Evolutionary conservation across 306 rosid species (phyloP).

Genomic region (Hippophae rhamnoides): DNA sequence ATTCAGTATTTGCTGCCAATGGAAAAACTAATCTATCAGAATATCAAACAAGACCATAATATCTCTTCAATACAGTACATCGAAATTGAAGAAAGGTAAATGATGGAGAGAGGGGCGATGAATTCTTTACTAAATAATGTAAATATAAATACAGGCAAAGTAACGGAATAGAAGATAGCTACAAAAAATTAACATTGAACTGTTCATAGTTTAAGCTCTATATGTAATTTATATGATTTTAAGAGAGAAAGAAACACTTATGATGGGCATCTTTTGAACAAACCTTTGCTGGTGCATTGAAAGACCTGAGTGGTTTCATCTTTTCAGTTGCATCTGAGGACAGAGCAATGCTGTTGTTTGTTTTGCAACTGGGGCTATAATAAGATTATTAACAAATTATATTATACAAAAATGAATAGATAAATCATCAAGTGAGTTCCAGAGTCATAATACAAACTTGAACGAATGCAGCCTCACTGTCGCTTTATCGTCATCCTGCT

Average conservation of each 20-base stretch:
- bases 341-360: slow-evolving; percentile 26
- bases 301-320: slow-evolving; percentile 65
- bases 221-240: slow-evolving; percentile 14
- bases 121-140: background rate
- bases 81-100: background rate
- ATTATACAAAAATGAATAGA: slow-evolving; percentile 12
- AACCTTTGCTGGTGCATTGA: slow-evolving; percentile 46
- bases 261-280: slow-evolving; percentile 12
- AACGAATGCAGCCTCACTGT: slow-evolving; percentile 59
- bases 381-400: slow-evolving; percentile 13
- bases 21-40: too few species aligned
- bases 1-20: too few species aligned
- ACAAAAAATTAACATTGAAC: slow-evolving; percentile 6
- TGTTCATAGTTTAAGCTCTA: slow-evolving; percentile 5
- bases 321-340: slow-evolving; percentile 41
- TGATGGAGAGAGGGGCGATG: background rate
- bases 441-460: slow-evolving; percentile 40
- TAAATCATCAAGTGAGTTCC: background rate
- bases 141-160: background rate
- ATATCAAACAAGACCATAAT: background rate
- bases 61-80: background rate
- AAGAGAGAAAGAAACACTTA: slow-evolving; percentile 17
- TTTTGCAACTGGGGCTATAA: slow-evolving; percentile 34
- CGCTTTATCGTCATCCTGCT: slow-evolving; percentile 75
- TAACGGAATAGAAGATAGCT: slow-evolving; percentile 5